Conservation (phyloP, 495 filamentous ascomycete species). For the Elasticomyces elasticus region DNA sequence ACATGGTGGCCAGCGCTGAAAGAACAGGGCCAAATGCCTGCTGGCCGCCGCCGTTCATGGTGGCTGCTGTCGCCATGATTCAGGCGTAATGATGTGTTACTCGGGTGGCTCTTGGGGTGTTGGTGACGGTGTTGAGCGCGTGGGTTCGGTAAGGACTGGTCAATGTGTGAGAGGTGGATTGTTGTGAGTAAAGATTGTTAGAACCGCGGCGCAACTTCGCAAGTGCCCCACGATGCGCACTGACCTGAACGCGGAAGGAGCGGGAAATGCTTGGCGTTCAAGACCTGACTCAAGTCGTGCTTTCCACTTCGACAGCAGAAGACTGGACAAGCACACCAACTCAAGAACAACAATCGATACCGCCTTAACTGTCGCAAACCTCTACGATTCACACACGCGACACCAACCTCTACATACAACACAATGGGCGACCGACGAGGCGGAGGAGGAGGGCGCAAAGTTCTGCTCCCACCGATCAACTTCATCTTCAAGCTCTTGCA, state of each 20-base stretch:
- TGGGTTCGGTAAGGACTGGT: background rate
- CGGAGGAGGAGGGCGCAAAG: slow-evolving; percentile 67
- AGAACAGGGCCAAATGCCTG: slow-evolving; percentile 71
- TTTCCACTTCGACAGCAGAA: no score
- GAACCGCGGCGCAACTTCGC: background rate
- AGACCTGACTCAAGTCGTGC: no score
- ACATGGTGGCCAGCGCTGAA: slow-evolving; percentile 82
- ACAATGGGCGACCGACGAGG: slow-evolving; percentile 73
- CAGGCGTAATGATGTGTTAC: background rate
- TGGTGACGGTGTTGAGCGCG: background rate
- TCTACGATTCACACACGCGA: background rate
- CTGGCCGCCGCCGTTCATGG: slow-evolving; percentile 15
- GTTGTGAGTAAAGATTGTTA: background rate
- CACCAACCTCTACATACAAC: slow-evolving; percentile 8
- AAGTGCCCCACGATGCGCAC: background rate
- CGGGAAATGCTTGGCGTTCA: background rate
- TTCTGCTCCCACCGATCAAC: slow-evolving; percentile 92
- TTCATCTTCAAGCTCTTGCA: slow-evolving; percentile 97
- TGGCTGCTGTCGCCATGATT: slow-evolving; percentile 19
- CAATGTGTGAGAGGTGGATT: background rate
- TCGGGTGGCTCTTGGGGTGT: background rate
- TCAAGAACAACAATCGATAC: no score
- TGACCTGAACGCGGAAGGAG: no score
- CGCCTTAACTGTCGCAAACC: no score
- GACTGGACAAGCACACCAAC: no score